Conservation (phyloP, 2,329 filamentous ascomycete species). For the Cladosporium cucumerinum region DNA sequence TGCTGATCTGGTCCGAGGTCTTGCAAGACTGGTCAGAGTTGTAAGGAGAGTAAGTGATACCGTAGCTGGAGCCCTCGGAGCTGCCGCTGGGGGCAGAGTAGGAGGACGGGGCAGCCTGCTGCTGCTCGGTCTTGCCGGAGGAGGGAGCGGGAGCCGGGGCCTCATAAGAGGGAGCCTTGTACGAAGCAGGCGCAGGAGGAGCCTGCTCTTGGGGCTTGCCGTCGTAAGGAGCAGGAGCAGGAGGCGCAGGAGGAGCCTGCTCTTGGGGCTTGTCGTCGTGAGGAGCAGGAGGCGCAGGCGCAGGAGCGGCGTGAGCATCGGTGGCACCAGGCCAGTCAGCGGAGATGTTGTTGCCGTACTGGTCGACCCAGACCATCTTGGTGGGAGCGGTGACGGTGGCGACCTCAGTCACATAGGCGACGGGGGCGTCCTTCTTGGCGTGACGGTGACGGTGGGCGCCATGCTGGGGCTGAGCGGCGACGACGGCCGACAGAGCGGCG, state of each 20-base stretch:
- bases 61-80: constrained; percentile 36
- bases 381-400: constrained; percentile 44
- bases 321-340: constrained; percentile 3
- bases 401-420: constrained; percentile 33
- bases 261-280: constrained; percentile 3
- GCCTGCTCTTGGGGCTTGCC: constrained; percentile 4
- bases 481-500: constrained; percentile 26
- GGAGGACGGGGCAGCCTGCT: background rate
- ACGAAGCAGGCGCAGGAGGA: constrained; percentile 20
- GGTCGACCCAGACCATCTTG: constrained; percentile 59
- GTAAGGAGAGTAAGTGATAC: constrained; percentile 60
- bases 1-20: constrained; percentile 56
- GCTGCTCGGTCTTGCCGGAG: constrained; percentile 1
- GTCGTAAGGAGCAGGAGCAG: constrained; percentile 15
- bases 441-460: constrained; percentile 37
- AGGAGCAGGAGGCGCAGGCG: constrained; percentile 10
- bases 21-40: constrained; percentile 63
- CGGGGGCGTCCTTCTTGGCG: constrained; percentile 31
- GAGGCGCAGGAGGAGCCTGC: constrained; percentile 17
- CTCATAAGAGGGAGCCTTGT: constrained; percentile 35
- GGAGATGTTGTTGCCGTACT: constrained; percentile 50
- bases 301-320: background rate
- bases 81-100: background rate
- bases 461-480: constrained; percentile 24
- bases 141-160: constrained; percentile 19